Evolutionary conservation across 2,329 filamentous ascomycete genomes (phyloP).

Genomic region (Pseudogymnoascus sp.): DNA sequence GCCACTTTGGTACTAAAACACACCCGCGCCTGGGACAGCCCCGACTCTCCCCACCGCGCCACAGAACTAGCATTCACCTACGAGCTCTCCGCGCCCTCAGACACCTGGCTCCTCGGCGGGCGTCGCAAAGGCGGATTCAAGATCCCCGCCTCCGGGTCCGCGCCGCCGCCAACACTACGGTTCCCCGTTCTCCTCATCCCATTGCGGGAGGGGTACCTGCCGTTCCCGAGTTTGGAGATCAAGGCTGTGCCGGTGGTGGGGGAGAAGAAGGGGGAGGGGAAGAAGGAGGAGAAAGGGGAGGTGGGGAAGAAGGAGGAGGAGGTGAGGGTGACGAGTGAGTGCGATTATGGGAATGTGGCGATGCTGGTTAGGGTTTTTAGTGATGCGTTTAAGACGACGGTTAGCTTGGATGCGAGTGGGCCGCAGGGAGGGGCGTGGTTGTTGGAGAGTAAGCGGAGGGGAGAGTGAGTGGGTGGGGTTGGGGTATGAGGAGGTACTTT

Average conservation of each 20-base stretch:
- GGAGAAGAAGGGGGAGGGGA: constrained; percentile 5
- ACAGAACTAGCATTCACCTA: constrained; percentile 68
- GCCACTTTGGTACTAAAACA: constrained; percentile 56
- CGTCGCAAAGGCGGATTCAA: constrained; percentile 72
- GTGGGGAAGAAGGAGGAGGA: constrained; percentile 18
- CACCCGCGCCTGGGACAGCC: constrained; percentile 56
- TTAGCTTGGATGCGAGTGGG: constrained; percentile 63
- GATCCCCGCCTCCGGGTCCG: constrained; percentile 41
- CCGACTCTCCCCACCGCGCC: constrained; percentile 27
- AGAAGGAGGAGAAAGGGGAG: constrained; percentile 16
- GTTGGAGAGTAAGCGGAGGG: constrained; percentile 49
- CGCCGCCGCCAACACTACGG: constrained; percentile 39
- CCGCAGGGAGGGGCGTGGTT: constrained; percentile 59
- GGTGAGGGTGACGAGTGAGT: constrained; percentile 56
- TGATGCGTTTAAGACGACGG: constrained; percentile 63
- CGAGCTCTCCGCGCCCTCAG: constrained; percentile 66
- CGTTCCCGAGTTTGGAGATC: constrained; percentile 74
- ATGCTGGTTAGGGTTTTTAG: constrained; percentile 70
- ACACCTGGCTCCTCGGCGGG: constrained; percentile 80
- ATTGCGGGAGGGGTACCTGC: constrained; percentile 67
- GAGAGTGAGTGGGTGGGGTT: background rate
- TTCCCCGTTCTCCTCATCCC: constrained; percentile 75
- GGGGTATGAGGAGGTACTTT: background rate
- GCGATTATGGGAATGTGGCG: constrained; percentile 70
- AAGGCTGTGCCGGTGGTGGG: constrained; percentile 45